These are phyloP conservation scores for Picochlorum sp. DNA, from an alignment of 139 green algal species.

Conservation along the genomic window DNA sequence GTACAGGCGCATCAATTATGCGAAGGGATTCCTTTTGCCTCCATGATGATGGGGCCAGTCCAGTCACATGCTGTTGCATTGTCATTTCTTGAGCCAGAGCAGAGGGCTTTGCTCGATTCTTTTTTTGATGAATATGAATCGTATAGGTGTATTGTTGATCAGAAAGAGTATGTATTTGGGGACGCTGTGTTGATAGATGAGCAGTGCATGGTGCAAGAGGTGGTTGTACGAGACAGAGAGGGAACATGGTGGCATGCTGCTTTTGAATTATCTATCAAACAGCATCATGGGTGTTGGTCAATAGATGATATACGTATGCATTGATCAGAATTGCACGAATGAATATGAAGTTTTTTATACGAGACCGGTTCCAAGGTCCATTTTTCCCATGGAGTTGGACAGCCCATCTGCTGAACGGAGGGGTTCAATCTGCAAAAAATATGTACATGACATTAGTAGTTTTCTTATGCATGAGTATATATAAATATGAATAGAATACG, in stretches of 20 bases:
- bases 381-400: too few species aligned
- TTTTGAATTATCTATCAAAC: not conserved
- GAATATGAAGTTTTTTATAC: too few species aligned
- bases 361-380: too few species aligned
- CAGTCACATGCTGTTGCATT: not conserved
- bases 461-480: not conserved
- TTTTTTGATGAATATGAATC: too few species aligned
- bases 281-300: not conserved
- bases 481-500: not conserved
- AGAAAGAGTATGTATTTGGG: not conserved
- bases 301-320: not conserved
- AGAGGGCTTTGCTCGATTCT: too few species aligned
- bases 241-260: not conserved
- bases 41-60: not conserved
- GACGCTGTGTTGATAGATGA: not conserved
- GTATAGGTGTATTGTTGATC: not conserved
- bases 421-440: too few species aligned
- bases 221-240: not conserved
- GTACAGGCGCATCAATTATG: not conserved
- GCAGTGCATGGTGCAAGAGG: not conserved
- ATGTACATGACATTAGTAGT: too few species aligned
- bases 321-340: too few species aligned
- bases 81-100: too few species aligned
- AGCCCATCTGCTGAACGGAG: too few species aligned
- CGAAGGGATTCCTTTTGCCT: not conserved